Base-by-base conservation (phyloP, 805 yeast genomes). In the Metschnikowia bowlesiae region DNA sequence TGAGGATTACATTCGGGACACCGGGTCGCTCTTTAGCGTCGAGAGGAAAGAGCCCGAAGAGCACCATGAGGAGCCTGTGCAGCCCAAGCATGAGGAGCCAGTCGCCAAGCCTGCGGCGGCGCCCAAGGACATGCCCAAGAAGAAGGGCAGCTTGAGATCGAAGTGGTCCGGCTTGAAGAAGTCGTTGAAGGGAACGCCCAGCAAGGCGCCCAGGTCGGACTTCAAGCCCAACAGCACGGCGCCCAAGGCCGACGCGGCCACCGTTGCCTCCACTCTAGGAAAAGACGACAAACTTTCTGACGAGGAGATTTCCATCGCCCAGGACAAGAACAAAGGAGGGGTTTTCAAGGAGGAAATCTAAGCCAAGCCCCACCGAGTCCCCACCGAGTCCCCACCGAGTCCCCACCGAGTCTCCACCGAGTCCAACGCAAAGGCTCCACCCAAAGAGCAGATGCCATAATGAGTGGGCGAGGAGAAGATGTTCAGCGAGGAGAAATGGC, bases 301-400 rank as follows among this genome's bases (percentile, higher is more conserved):
- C 30, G 73, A 68, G 38, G 74, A 69, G 22, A 49, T 67, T 40
- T 65, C 71, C 7, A 59, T 67, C 37, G 54, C 55, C 32, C 62
- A 63, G 48, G 58, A 59, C 46, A 49, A 60, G 35, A 66, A 65
- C 51, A 62, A 62, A 49, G 72, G 72, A 16, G 75, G 75, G 5
- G 54, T 71, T 29, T 73, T 73, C 56, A 73, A 70, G 55, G 77
- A 73, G 58, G 76, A 72, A 55, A 69, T 73, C 49, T 71, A 60
- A 49, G 10, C 38, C 3, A 30, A 30, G 10, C 8, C 32, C 22
- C 22, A 22, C 22, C 22, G 22, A 22, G 22, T 4, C 22, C 22
- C 22, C 22, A 22, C 22, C 22, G 22, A 22, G 22, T 4, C 22
- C 22, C n/a, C n/a, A n/a, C n/a, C n/a, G n/a, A n/a, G n/a, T n/a